Percentiles rank a stretch among this genome's conserved stretches.
Evolutionary conservation across 2,329 filamentous ascomycete genomes (phyloP).

Genomic region (Calonectria henricotiae): DNA sequence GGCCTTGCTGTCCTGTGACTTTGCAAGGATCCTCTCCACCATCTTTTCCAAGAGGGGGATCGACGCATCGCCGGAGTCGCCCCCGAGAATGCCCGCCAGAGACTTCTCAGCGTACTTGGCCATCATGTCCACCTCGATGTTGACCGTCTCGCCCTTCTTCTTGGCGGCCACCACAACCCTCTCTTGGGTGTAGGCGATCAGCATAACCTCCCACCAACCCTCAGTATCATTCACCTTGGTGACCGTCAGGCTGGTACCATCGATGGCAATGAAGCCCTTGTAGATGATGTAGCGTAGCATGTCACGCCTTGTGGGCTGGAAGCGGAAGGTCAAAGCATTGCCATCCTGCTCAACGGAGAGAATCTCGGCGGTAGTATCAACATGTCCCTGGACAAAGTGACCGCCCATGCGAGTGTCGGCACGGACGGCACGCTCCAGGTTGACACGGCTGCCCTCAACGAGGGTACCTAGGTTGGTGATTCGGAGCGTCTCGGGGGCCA

Average conservation of each 20-base stretch:
- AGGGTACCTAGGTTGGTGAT: slow-evolving; percentile 93
- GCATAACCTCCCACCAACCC: slow-evolving; percentile 96
- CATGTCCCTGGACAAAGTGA: slow-evolving; percentile 98
- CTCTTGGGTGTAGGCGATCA: slow-evolving; percentile 97
- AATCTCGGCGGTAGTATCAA: slow-evolving; percentile 90
- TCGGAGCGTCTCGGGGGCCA: slow-evolving; percentile 95
- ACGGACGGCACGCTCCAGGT: slow-evolving; percentile 94
- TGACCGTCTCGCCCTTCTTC: slow-evolving; percentile 85
- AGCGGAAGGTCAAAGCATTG: slow-evolving; percentile 90
- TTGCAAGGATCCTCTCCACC: slow-evolving; percentile 82
- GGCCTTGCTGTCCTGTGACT: slow-evolving; percentile 62
- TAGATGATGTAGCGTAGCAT: slow-evolving; percentile 92
- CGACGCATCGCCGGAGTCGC: slow-evolving; percentile 67
- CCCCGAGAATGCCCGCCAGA: slow-evolving; percentile 79
- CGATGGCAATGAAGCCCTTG: slow-evolving; percentile 95
- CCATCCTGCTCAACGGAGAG: slow-evolving; percentile 83
- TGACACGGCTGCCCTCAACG: slow-evolving; percentile 78
- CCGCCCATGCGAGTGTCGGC: slow-evolving; percentile 96
- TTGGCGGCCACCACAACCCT: slow-evolving; percentile 88
- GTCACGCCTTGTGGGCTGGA: slow-evolving; percentile 78
- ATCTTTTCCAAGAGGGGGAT: slow-evolving; percentile 79
- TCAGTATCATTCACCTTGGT: slow-evolving; percentile 86
- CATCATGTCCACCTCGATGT: slow-evolving; percentile 93
- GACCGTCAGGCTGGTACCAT: slow-evolving; percentile 94
- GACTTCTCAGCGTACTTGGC: slow-evolving; percentile 93